These are phyloP conservation scores for Coprinellus micaceus DNA, from an alignment of 768 basidiomycete species.

Conservation along the genomic window DNA sequence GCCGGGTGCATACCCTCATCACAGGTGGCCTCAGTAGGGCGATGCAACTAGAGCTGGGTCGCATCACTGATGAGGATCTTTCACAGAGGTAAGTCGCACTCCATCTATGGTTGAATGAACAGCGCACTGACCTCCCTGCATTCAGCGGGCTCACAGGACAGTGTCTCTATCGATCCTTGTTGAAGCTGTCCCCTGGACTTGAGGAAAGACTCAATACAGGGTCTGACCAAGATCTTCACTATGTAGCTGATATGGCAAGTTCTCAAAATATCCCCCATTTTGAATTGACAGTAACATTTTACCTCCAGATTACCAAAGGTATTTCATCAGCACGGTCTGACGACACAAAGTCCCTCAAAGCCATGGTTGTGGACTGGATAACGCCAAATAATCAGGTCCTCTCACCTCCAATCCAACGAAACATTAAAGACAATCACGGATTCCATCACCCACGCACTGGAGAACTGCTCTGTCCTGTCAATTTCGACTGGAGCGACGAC, in stretches of 20 bases:
- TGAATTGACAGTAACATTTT: neutral
- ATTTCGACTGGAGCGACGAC: conserved; percentile 9
- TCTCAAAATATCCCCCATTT: neutral
- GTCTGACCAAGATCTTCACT: conserved; percentile 16
- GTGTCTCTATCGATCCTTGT: neutral
- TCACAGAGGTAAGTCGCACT: neutral
- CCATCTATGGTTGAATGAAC: neutral
- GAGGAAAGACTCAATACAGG: conserved; percentile 13
- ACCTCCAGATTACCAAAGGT: conserved; percentile 23
- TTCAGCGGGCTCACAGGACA: neutral
- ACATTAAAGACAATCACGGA: conserved; percentile 9
- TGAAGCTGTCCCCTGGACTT: conserved; percentile 6
- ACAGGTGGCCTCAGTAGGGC: conserved; percentile 11
- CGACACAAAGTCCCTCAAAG: conserved; percentile 18
- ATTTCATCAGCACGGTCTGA: conserved; percentile 16
- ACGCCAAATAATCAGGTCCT: conserved; percentile 15
- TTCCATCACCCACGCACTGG: conserved; percentile 15
- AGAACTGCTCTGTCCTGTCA: conserved; percentile 14
- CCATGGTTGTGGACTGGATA: conserved; percentile 22
- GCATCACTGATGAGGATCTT: conserved; percentile 1
- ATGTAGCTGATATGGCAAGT: conserved; percentile 18
- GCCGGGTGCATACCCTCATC: conserved; percentile 15
- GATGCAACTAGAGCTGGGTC: conserved; percentile 9
- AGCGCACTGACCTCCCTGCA: neutral
- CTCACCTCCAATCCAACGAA: conserved; percentile 7